A percentile compares a stretch with the other conserved stretches of the same genome.
Conservation (phyloP, 2,329 filamentous ascomycete genomes). For the Leptographium flavum region DNA sequence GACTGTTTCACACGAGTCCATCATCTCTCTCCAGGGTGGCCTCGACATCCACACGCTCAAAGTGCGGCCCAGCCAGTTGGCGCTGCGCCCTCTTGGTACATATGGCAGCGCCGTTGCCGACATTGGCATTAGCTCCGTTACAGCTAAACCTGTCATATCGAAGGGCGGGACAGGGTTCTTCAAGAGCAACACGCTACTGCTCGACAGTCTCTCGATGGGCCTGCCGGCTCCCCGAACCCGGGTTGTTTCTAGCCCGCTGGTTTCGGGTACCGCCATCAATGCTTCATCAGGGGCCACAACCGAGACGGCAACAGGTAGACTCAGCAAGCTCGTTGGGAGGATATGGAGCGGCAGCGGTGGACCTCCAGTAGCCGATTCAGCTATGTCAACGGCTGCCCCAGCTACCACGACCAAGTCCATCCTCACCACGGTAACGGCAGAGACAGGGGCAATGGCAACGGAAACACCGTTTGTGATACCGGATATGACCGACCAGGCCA, state of each 20-base stretch:
- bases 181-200: slow-evolving; percentile 40
- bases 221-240: slow-evolving; percentile 18
- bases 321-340: slow-evolving; percentile 20
- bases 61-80: slow-evolving; percentile 60
- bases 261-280: background rate
- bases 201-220: slow-evolving; percentile 34
- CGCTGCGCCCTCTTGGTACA: slow-evolving; percentile 37
- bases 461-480: background rate
- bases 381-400: background rate
- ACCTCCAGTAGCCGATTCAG: background rate
- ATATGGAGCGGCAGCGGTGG: slow-evolving; percentile 24
- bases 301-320: background rate
- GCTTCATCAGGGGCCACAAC: background rate
- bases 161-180: slow-evolving; percentile 23
- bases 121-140: slow-evolving; percentile 43
- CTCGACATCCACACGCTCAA: slow-evolving; percentile 82
- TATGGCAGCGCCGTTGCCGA: slow-evolving; percentile 28
- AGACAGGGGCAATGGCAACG: background rate
- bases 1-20: slow-evolving; percentile 69
- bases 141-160: slow-evolving; percentile 42
- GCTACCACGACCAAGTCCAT: background rate
- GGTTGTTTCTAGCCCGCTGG: slow-evolving; percentile 13
- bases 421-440: too few relatives aligned
- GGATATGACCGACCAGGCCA: background rate
- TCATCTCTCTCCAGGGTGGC: slow-evolving; percentile 73